Base-by-base conservation (phyloP, 805 yeast species). In the Ogataea paraovalis region DNA sequence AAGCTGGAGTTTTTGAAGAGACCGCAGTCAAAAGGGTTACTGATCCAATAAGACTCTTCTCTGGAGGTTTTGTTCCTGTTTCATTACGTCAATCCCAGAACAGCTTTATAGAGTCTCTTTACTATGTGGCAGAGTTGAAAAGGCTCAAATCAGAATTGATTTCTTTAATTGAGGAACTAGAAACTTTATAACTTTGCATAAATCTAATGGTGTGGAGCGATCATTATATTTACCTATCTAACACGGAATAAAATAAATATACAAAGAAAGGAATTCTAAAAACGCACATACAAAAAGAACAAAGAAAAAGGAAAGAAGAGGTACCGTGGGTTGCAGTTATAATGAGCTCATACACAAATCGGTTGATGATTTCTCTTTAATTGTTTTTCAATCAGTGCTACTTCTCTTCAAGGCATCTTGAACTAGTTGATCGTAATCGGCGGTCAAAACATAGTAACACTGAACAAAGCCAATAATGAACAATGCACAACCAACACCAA, bases 381-480 rank as follows among this genome's bases (percentile, higher is more conserved):
- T 6, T 10, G 13, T 10, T 37, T 14, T 16, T 40, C 42, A 54
- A 27, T 60, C 66, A 9, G 65, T 48, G 38, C 62, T 57, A 41
- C 62, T 61, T 52, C 70, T 58, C 37, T 56, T 55, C 3, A 62
- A 66, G 0, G 85, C 68, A 46, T 73, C 76, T 16, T 71, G 65
- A 39, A 82, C 74, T 54, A 76, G 78, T 41, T 72, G 68, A 46
- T 74, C 74, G 70, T 77, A 76, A 47, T 70, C 71, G 32, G 81
- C 82, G 60, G 61, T 60, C 5, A 80, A 74, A 14, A 69, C 69
- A 49, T 62, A 72, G 48, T 69, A 75, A 2, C 73, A 62, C 56
- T 82, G 83, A n/a, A 74, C 70, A 13, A 62, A 16, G 2, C 81
- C 77, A 50, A 83, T 76, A 22, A 75, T 57, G 25, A 56, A 44